A percentile compares a stretch with the other conserved stretches of the same genome.
These are phyloP conservation scores for Saccharomyces pastorianus DNA, from an alignment of 1,139 yeast species.

Conservation along the genomic window DNA sequence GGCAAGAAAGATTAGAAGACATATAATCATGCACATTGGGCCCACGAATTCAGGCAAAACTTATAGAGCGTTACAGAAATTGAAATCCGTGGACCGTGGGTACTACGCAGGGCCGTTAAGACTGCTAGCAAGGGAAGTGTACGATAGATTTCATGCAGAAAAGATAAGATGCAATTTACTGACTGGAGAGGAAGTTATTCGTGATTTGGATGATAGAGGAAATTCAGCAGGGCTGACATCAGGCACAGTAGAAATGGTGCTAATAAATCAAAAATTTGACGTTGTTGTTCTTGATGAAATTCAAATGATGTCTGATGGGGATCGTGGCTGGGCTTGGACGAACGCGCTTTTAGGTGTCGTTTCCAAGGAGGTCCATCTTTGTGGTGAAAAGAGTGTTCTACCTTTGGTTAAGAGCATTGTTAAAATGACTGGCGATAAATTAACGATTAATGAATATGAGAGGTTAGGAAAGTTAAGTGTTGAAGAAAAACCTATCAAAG, in stretches of 20 bases:
- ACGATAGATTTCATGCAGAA: conserved; percentile 62
- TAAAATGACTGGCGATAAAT: conserved; percentile 67
- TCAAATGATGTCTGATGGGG: conserved; percentile 79
- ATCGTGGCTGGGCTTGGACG: conserved; percentile 93
- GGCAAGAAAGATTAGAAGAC: conserved; percentile 73
- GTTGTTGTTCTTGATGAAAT: conserved; percentile 92
- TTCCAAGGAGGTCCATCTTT: conserved; percentile 79
- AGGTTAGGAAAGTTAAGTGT: conserved; percentile 68
- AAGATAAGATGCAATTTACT: conserved; percentile 70
- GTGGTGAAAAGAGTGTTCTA: conserved; percentile 87
- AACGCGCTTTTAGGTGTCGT: conserved; percentile 79
- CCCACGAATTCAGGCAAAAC: conserved; percentile 98
- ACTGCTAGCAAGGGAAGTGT: conserved; percentile 82
- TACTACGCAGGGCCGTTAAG: conserved; percentile 93
- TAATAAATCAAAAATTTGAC: conserved; percentile 58
- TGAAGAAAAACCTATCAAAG: conserved; percentile 36
- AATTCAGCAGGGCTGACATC: conserved; percentile 65
- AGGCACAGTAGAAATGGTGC: conserved; percentile 93
- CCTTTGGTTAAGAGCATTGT: conserved; percentile 53
- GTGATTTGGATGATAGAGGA: conserved; percentile 61
- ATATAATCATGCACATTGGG: conserved; percentile 84
- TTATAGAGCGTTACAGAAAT: conserved; percentile 63
- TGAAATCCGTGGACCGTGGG: conserved; percentile 67
- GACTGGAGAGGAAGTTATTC: conserved; percentile 89
- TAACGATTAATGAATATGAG: conserved; percentile 58